phyloP scores from a whole-genome alignment of 2,329 filamentous ascomycete genomes.

The Ophiostoma sp. region DNA sequence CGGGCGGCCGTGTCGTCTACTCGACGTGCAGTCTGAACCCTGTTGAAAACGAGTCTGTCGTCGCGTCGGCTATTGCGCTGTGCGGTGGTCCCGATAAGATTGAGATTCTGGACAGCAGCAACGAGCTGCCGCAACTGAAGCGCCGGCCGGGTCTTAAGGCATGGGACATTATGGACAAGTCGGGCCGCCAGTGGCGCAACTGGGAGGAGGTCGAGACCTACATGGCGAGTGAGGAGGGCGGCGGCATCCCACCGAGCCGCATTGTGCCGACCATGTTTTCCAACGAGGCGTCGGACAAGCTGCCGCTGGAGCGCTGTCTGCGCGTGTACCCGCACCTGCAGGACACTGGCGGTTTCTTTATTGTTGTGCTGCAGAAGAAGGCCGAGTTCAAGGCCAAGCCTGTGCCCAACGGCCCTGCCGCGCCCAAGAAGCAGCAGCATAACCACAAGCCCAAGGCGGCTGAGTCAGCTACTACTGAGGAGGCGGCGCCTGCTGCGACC shows the following conservation, averaged over 20 bases:
- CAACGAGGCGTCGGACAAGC: conserved; percentile 54
- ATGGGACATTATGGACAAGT: conserved; percentile 93
- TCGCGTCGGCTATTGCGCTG: conserved; percentile 82
- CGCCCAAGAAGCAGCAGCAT: conserved; percentile 39
- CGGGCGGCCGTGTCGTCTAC: conserved; percentile 91
- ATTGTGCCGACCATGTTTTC: conserved; percentile 85
- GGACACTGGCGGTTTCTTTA: conserved; percentile 97
- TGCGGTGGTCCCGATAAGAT: conserved; percentile 84
- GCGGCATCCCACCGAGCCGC: conserved; percentile 60
- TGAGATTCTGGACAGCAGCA: conserved; percentile 78
- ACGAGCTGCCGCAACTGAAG: conserved; percentile 74
- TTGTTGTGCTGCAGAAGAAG: conserved; percentile 90
- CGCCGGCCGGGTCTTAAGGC: conserved; percentile 72
- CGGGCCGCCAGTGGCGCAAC: conserved; percentile 72
- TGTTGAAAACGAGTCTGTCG: conserved; percentile 91
- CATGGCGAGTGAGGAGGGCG: conserved; percentile 53
- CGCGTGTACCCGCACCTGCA: conserved; percentile 93
- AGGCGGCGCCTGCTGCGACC: not conserved
- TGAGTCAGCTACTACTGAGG: conserved; percentile 32
- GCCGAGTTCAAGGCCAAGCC: conserved; percentile 78
- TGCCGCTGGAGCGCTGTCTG: conserved; percentile 88
- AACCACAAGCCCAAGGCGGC: conserved; percentile 44
- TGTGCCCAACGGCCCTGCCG: conserved; percentile 36
- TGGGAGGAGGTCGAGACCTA: conserved; percentile 80
- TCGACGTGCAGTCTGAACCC: conserved; percentile 99